These are phyloP conservation scores for Nitzschia sp. DNA, from an alignment of 108 stramenopile genomes.

Conservation along the genomic window DNA sequence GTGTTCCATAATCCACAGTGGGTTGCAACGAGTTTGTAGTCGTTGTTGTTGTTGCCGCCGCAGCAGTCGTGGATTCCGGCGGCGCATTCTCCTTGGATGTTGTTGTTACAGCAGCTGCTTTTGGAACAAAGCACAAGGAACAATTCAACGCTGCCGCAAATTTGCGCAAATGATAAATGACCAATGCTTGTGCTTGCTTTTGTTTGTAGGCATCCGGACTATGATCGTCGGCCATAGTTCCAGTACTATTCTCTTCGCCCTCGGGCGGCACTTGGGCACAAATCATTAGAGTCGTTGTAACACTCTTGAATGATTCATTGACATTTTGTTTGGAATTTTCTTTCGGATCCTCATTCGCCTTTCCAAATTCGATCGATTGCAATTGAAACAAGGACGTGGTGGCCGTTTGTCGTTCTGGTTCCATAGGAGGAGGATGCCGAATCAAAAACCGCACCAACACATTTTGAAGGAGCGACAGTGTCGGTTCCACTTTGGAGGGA, in stretches of 20 bases:
- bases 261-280: slow-evolving; percentile 30
- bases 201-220: slow-evolving; percentile 46
- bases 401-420: slow-evolving; percentile 25
- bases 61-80: not conserved
- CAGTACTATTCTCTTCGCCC: slow-evolving; percentile 16
- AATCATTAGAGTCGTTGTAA: slow-evolving; percentile 40
- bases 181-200: slow-evolving; percentile 57
- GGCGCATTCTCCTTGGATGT: too few species aligned
- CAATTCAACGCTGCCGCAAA: slow-evolving; percentile 67
- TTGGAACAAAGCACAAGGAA: slow-evolving; percentile 57
- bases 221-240: not conserved
- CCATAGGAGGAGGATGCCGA: slow-evolving; percentile 18
- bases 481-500: slow-evolving; percentile 44
- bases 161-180: slow-evolving; percentile 80
- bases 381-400: slow-evolving; percentile 50
- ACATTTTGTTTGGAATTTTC: slow-evolving; percentile 1
- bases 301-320: slow-evolving; percentile 12
- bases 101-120: not conserved
- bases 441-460: slow-evolving; percentile 50
- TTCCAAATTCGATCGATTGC: slow-evolving; percentile 47
- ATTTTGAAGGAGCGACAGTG: slow-evolving; percentile 37
- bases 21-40: slow-evolving; percentile 9
- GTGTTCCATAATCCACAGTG: slow-evolving; percentile 12
- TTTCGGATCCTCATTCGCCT: slow-evolving; percentile 38
- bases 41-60: not conserved